Evolutionary conservation across 2,329 filamentous ascomycete genomes (phyloP), one percentile per base, ranked within the genome.

Genomic region (Monilinia vaccinii-corymbosi): DNA sequence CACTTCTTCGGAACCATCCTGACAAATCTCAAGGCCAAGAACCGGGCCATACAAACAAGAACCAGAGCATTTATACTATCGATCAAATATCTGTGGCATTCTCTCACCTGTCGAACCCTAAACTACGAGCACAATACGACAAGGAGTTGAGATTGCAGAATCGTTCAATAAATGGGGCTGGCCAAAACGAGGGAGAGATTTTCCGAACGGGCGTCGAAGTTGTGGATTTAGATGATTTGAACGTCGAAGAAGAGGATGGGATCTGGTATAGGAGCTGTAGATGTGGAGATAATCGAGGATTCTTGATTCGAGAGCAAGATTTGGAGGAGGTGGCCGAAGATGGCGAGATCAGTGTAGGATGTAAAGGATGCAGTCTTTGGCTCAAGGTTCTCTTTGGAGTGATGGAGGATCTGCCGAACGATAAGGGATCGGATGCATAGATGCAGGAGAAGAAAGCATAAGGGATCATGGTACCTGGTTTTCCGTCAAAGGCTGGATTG

Each of bases 361-460:
- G 85, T 67, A 76, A 77, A 60, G 84, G 86, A 66, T 88, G 85
- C 65, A 87, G 84, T 68, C 74, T 88, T 49, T 87, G 83, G 83
- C 71, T 87, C 56, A 79, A 79, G 60, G 82, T 88, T 42, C 77
- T 84, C 55, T 88, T 87, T 75, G 82, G 80, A 10, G 76, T 84
- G 16, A 72, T 83, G 32, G 78, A 75, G 52, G 70, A 68, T 58
- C 56, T 58, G 36, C 56, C 56, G 7, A 36, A 45, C 47, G 36
- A 52, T 36, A 59, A 53, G 57, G 48, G 28, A 21, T 38, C 44
- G 49, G 42, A 53, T 55, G 38, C 21, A 25, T 58, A 50, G 56
- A 52, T 53, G 56, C 47, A 52, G 21, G n/a, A 31, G 10, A 58
- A n/a, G n/a, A n/a, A n/a, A n/a, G n/a, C n/a, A 34, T 18, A 44